Percentiles rank a stretch among this genome's conserved stretches.
phyloP scores from a whole-genome alignment of 176 grass and related monocot genomes.

The barley (Hordeum vulgare) region DNA sequence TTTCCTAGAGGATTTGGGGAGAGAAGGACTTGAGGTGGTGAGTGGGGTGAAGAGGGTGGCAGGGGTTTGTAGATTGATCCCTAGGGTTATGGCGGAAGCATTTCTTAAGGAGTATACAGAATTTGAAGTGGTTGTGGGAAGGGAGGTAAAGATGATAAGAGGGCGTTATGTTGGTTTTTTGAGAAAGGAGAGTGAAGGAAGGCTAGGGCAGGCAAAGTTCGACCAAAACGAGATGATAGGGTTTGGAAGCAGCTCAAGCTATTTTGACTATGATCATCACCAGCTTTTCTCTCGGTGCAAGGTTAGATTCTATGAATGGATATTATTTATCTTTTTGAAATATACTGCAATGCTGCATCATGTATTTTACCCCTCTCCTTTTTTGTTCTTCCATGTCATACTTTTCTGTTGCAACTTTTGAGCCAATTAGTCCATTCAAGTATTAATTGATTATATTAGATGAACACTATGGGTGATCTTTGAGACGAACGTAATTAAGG shows the following conservation, averaged over 20 bases:
- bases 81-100: constrained; percentile 58
- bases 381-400: not conserved
- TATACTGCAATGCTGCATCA: not conserved
- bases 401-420: not conserved
- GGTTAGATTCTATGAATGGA: constrained; percentile 32
- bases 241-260: constrained; percentile 46
- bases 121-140: constrained; percentile 51
- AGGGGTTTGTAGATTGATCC: constrained; percentile 49
- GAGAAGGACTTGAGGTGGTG: constrained; percentile 50
- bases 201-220: not conserved
- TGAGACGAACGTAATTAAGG: not conserved
- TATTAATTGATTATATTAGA: not conserved
- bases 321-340: not conserved
- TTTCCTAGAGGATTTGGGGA: constrained; percentile 66
- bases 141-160: constrained; percentile 52
- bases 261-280: constrained; percentile 17
- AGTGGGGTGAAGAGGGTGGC: constrained; percentile 23
- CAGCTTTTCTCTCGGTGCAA: constrained; percentile 48
- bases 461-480: not conserved
- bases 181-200: constrained; percentile 16
- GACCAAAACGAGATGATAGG: constrained; percentile 32
- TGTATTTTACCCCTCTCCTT: not conserved
- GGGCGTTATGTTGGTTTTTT: constrained; percentile 60
- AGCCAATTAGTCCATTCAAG: not conserved
- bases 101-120: constrained; percentile 65